A percentile compares a stretch with the other conserved stretches of the same genome.
Conservation (phyloP, 1,284 basidiomycete species). For the Fistulinella cinereoalba region DNA sequence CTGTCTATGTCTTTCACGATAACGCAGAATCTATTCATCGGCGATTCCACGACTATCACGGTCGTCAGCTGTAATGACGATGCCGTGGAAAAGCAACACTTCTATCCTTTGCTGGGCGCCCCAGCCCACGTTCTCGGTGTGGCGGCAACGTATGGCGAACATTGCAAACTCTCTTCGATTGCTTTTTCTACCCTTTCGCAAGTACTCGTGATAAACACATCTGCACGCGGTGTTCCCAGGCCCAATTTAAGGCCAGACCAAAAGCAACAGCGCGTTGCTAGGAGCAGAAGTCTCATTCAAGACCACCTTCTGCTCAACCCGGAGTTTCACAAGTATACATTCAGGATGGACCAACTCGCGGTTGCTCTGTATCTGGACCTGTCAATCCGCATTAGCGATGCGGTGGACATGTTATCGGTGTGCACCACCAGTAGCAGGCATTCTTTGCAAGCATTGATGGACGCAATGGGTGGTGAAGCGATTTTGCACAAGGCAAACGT, state of each 20-base stretch:
- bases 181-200: constrained; percentile 37
- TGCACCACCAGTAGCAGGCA: constrained; percentile 23
- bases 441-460: constrained; percentile 38
- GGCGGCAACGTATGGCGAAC: constrained; percentile 38
- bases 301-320: constrained; percentile 33
- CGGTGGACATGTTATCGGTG: constrained; percentile 45
- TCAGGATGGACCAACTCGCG: constrained; percentile 45
- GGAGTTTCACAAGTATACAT: constrained; percentile 35
- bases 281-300: constrained; percentile 29
- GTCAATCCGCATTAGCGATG: constrained; percentile 37
- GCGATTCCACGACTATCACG: constrained; percentile 16
- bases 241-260: constrained; percentile 6
- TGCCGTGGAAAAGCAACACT: constrained; percentile 14
- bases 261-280: constrained; percentile 15
- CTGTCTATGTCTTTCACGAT: constrained; percentile 20
- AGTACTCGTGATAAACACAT: constrained; percentile 34
- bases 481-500: constrained; percentile 34
- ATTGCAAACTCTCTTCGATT: constrained; percentile 34
- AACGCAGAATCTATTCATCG: constrained; percentile 32
- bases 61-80: constrained; percentile 25
- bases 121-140: constrained; percentile 32
- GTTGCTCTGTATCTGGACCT: constrained; percentile 41
- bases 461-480: constrained; percentile 38
- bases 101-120: constrained; percentile 29
- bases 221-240: constrained; percentile 14